These are phyloP conservation scores for Dunaliella primolecta DNA, from an alignment of 139 green algal genomes.

Conservation along the genomic window DNA sequence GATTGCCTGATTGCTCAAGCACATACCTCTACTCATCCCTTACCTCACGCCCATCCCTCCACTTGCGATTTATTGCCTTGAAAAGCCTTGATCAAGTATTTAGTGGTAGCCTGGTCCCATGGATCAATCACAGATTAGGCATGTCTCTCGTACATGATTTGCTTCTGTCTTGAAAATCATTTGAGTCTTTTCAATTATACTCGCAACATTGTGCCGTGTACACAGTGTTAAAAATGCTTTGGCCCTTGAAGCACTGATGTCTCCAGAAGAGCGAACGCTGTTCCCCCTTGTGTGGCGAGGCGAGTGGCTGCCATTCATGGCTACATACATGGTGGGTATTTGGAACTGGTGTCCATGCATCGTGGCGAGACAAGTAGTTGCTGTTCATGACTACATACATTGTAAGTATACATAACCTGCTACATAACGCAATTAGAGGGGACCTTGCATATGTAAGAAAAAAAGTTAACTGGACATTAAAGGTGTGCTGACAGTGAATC, in stretches of 20 bases:
- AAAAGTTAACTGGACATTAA: background rate
- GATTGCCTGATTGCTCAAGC: too few relatives aligned
- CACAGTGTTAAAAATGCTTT: background rate
- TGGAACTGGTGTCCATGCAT: background rate
- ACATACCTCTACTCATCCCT: too few relatives aligned
- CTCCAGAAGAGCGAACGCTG: background rate
- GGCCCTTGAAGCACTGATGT: background rate
- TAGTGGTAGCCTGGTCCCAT: too few relatives aligned
- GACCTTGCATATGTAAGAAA: background rate
- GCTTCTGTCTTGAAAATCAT: background rate
- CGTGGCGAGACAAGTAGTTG: background rate
- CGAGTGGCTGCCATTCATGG: background rate
- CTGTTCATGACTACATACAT: background rate
- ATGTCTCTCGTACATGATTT: background rate
- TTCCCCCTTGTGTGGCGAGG: slow-evolving; percentile 10
- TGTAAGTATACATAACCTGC: background rate
- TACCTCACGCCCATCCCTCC: too few relatives aligned
- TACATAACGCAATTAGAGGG: background rate
- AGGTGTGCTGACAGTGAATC: too few relatives aligned
- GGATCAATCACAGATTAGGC: too few relatives aligned
- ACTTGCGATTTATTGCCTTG: too few relatives aligned
- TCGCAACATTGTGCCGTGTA: too few relatives aligned
- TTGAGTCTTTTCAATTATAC: too few relatives aligned
- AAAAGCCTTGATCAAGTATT: too few relatives aligned
- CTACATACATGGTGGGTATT: slow-evolving; percentile 3